Base-by-base conservation (phyloP, 2,329 filamentous ascomycete genomes). In the Phyllosticta citrichinensis region DNA sequence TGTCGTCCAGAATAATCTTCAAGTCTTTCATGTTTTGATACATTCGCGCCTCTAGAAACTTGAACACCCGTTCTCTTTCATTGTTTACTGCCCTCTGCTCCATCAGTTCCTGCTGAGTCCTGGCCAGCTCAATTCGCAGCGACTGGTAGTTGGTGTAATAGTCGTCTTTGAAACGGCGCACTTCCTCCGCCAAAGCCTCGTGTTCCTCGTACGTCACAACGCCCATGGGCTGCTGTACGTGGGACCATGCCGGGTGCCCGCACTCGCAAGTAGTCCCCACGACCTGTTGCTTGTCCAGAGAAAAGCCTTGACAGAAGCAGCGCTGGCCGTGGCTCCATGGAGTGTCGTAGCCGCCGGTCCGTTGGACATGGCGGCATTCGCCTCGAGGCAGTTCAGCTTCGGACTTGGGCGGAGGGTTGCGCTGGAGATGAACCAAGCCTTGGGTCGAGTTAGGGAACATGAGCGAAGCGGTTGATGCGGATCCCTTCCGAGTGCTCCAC, bases 241-340 rank as follows among this genome's bases (percentile, higher is more conserved):
- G 77, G 64, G 75, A 74, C 72, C 76, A 79, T 65, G 76, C 76
- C 66, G 77, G 76, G 66, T 79, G 76, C 14, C 76, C 76, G 65
- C 76, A 79, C 20, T 75, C 75, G 64, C 77, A 79, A 56, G 67
- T 71, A n/a, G 74, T 75, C 63, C 71, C 71, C 20, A 74, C 66
- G 12, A 69, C 60, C 10, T 70, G 64, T 57, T 73, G 70, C 33
- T 47, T 56, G 25, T 70, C 70, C 4, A 75, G 75, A 12, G 72
- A 74, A 69, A 76, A 79, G 65, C 71, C 73, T 57, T 76, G 75
- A 62, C 77, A 79, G n/a, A 71, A 64, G 65, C 77, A 79, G 62
- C 73, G 73, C 66, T 77, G 69, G 35, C 70, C 69, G 40, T 65
- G 58, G 58, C 63, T 65, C 33, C 33, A 40, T 14, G 33, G 11